Percentiles rank a stretch among this genome's conserved stretches.
Evolutionary conservation across 495 filamentous ascomycete species (phyloP).

Genomic region (Penicillium chermesinum): DNA sequence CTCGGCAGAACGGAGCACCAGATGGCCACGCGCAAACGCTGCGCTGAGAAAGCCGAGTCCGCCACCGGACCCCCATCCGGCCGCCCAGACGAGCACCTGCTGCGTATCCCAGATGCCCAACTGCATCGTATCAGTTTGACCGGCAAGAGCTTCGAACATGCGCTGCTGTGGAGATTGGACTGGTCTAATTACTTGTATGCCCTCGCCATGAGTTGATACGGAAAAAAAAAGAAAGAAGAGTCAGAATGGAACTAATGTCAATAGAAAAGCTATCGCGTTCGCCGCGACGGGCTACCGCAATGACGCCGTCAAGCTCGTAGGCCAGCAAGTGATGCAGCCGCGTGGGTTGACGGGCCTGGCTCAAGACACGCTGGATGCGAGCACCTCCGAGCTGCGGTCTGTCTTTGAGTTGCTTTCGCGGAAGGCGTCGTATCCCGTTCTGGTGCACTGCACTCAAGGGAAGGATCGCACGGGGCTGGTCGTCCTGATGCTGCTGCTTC

Average conservation of each 20-base stretch:
- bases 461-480: conserved; percentile 81
- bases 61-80: conserved; percentile 27
- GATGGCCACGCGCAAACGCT: conserved; percentile 61
- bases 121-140: conserved; percentile 66
- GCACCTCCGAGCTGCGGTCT: conserved; percentile 55
- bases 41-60: conserved; percentile 33
- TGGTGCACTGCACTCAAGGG: conserved; percentile 82
- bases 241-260: background rate
- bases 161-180: conserved; percentile 63
- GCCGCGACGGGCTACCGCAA: conserved; percentile 61
- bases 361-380: conserved; percentile 59
- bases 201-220: too few relatives aligned
- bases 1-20: conserved; percentile 61
- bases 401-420: conserved; percentile 48
- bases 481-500: conserved; percentile 57
- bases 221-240: too few relatives aligned
- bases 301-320: conserved; percentile 62
- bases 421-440: conserved; percentile 48
- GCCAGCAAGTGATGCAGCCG: conserved; percentile 60
- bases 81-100: conserved; percentile 39
- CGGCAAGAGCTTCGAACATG: conserved; percentile 61
- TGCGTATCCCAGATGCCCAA: conserved; percentile 55
- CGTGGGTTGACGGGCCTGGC: conserved; percentile 63
- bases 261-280: conserved; percentile 54
- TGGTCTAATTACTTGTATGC: conserved; percentile 58